Percentiles rank a stretch among this genome's conserved stretches.
Evolutionary conservation across 75 land plant species (phyloP).

Genomic region (Selaginella tamariscina): DNA sequence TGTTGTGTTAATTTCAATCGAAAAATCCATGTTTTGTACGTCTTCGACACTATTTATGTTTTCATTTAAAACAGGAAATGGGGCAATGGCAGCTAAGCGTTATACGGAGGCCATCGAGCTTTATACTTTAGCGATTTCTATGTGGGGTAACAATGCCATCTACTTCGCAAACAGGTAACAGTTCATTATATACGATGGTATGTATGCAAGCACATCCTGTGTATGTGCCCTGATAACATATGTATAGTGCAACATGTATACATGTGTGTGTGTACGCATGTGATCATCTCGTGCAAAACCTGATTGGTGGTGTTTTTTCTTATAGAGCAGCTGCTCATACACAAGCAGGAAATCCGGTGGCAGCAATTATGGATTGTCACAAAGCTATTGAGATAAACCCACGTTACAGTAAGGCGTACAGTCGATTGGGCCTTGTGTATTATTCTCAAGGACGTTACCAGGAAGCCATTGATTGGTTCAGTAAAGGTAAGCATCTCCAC

Average conservation of each 20-base stretch:
- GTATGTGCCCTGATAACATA: background rate
- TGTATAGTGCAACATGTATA: background rate
- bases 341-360: slow-evolving; percentile 39
- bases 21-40: no score
- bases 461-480: slow-evolving; percentile 62
- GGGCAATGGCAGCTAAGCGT: slow-evolving; percentile 17
- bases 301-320: background rate
- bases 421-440: slow-evolving; percentile 66
- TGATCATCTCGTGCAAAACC: background rate
- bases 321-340: slow-evolving; percentile 88
- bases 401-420: slow-evolving; percentile 72
- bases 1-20: no score
- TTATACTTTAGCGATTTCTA: slow-evolving; percentile 24
- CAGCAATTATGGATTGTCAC: slow-evolving; percentile 58
- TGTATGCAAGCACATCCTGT: no score
- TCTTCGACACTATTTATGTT: background rate
- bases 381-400: slow-evolving; percentile 65
- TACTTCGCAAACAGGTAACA: slow-evolving; percentile 27
- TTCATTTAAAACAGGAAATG: slow-evolving; percentile 13
- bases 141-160: slow-evolving; percentile 24
- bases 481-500: slow-evolving; percentile 41
- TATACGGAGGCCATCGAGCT: slow-evolving; percentile 22
- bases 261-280: background rate
- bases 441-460: slow-evolving; percentile 62
- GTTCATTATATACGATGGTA: background rate